These are phyloP conservation scores for Geoglossum cookeanum DNA, from an alignment of 2,329 filamentous ascomycete genomes.

Conservation along the genomic window DNA sequence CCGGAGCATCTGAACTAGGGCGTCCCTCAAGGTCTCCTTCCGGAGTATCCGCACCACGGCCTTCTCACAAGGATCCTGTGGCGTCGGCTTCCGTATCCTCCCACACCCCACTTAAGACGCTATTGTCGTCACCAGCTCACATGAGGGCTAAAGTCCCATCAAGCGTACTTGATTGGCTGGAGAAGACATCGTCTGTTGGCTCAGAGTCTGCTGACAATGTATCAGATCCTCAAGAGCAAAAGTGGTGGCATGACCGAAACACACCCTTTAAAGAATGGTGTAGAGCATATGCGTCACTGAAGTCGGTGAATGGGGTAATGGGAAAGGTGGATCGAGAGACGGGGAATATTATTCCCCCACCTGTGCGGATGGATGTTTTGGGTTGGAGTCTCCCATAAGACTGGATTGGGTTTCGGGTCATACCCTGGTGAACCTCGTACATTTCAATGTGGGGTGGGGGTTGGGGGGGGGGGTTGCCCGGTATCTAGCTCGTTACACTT, in stretches of 20 bases:
- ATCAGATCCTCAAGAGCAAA: neutral
- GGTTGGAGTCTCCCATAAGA: neutral
- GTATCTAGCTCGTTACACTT: too few species aligned
- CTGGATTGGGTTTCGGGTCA: neutral
- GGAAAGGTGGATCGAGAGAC: neutral
- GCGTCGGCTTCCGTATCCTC: neutral
- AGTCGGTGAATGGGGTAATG: constrained; percentile 2
- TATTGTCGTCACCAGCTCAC: neutral
- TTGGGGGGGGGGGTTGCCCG: too few species aligned
- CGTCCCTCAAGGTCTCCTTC: neutral
- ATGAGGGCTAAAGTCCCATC: neutral
- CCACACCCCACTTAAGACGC: neutral
- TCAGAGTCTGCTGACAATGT: neutral
- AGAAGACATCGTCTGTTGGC: neutral
- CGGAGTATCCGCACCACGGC: neutral
- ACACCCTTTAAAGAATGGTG: constrained; percentile 2
- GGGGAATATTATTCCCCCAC: neutral
- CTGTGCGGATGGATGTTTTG: neutral
- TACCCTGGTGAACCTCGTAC: neutral
- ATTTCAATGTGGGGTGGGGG: neutral
- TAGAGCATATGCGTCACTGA: neutral
- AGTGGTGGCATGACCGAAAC: constrained; percentile 1
- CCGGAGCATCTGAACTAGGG: neutral
- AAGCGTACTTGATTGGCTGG: neutral
- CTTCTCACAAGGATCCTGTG: neutral